Base-by-base conservation (phyloP, 2,329 filamentous ascomycete species). In the Colletotrichum gloeosporioides region DNA sequence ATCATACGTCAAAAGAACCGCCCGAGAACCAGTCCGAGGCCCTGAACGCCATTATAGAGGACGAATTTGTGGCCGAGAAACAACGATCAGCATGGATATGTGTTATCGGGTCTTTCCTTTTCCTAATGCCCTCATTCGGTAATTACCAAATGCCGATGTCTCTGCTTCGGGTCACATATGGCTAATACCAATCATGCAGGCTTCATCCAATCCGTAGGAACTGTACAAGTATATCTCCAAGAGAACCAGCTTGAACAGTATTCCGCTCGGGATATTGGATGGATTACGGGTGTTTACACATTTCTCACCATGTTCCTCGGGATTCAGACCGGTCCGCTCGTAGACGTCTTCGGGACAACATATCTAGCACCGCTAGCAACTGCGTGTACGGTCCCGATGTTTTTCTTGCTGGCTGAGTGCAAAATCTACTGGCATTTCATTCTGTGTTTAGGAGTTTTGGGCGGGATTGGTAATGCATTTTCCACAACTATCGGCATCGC, bases 371-470 rank as follows among this genome's bases (percentile, higher is more conserved):
- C 86, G 3, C 72, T 83, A 12, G 87, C 86, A 7, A 82, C 83
- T 0, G 74, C 81, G 5, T 78, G 82, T 3, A 86, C 84, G 67
- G 79, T 87, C 5, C 77, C 81, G 8, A 86, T 84, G 65, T 86
- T 88, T 67, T 82, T 89, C 10, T 77, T 89, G 4, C 83, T 90
- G 39, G 88, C 86, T 0, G 82, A 89, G 70, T 89, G 88, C 77
- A 80, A 79, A 18, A 71, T 78, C 18, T 89, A 89, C 79, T 89
- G 86, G 87, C 87, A 89, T 8, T 89, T 89, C 34, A 80, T 89
- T 39, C 81, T 89, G 4, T 82, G 83, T 0, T 82, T 88, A 13
- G 86, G 88, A 4, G 67, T 87, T 2, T 85, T 86, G 53, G 82
- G 86, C 8, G 87, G 88, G 3, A 70, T 88, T 4, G 87, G 87